Evolutionary conservation across 2,329 filamentous ascomycete genomes (phyloP), one percentile per base, ranked within the genome.

Genomic region (Ophiostoma australiae): DNA sequence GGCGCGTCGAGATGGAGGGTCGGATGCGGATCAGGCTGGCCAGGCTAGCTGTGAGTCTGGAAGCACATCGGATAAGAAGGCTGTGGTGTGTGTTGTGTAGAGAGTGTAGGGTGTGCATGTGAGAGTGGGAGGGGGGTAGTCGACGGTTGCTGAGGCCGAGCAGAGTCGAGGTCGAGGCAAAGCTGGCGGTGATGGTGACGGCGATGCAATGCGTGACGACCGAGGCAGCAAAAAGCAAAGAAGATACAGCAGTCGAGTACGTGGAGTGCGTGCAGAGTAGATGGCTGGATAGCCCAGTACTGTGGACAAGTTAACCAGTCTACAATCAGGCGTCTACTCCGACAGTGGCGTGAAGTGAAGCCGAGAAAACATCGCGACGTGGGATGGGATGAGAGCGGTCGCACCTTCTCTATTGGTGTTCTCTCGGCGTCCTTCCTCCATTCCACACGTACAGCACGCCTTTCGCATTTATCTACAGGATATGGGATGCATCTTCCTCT

Each of bases 281-380:
- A 55, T 10, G n/a, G n/a, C 7, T 23, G 48, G 2, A 10, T 10
- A 23, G 10, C 10, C 11, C 37, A 39, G 37, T 31, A 31, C 27
- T 31, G 48, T 23, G 5, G 27, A 55, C 1, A 55, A 55, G 44
- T 17, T 5, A 48, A n/a, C 37, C 4, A 6, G 39, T 41, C 39
- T 11, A 48, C 44, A 31, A 31, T 31, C 27, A 31, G 27, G 44
- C 0, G 3, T 10, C 52, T 48, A 4, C 44, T 20, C 5, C 20
- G 44, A 48, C n/a, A 20, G 58, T 63, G 58, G 58, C 27, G 52
- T 63, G 27, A 27, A 63, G 44, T 44, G 52, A 68, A 55, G 66
- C 52, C 39, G 39, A 63, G 58, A 44, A 37, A 23, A 63, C 52
- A 71, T 71, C 70, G 55, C 48, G 61, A 71, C 67, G 70, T 71